phyloP scores from a whole-genome alignment of 2,329 filamentous ascomycete genomes.

The Dactylonectria macrodidyma region DNA sequence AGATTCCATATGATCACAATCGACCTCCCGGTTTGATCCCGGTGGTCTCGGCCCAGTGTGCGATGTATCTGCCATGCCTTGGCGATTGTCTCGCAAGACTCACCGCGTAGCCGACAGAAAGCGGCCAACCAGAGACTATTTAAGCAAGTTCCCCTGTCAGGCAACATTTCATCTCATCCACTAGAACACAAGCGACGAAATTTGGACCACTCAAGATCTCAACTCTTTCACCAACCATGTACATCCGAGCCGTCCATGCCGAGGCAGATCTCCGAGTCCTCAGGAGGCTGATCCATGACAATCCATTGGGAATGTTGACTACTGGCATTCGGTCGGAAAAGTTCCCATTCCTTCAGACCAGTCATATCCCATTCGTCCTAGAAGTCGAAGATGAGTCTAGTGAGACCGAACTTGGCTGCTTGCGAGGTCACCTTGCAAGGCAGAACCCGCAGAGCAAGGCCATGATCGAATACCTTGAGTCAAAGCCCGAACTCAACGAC shows the following conservation, averaged over 20 bases:
- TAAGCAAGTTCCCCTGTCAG: too few species aligned
- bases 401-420: conserved; percentile 56
- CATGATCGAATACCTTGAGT: conserved; percentile 63
- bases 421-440: conserved; percentile 74
- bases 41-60: too few species aligned
- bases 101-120: too few species aligned
- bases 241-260: conserved; percentile 68
- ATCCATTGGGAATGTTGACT: conserved; percentile 56
- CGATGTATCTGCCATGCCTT: too few species aligned
- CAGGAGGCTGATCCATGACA: conserved; percentile 70
- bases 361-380: conserved; percentile 73
- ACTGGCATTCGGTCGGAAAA: conserved; percentile 69
- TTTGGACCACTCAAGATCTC: too few species aligned
- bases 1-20: too few species aligned
- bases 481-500: conserved; percentile 29
- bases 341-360: conserved; percentile 68
- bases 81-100: too few species aligned
- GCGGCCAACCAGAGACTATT: too few species aligned
- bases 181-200: too few species aligned
- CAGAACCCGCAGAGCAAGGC: conserved; percentile 75
- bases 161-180: too few species aligned
- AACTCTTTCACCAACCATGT: conserved; percentile 59
- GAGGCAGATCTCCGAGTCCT: conserved; percentile 65
- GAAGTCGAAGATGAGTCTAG: conserved; percentile 61
- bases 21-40: too few species aligned